These are phyloP conservation scores for Yamadazyma spencermartinsiae DNA, from an alignment of 1,139 yeast species.

Conservation along the genomic window DNA sequence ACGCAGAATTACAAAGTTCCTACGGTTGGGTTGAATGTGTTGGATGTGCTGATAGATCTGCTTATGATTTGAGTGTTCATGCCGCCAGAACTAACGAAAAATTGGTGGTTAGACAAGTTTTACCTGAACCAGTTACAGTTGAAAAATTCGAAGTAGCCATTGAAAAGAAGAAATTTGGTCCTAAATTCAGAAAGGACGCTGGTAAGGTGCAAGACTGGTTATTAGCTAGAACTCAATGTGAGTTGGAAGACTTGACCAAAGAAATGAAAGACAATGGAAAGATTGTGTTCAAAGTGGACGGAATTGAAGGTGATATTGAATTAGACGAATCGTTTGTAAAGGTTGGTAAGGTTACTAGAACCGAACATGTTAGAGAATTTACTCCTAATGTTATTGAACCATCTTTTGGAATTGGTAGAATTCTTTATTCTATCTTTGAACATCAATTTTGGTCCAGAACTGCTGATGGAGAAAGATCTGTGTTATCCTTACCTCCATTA, in stretches of 20 bases:
- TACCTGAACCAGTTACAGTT: constrained; percentile 79
- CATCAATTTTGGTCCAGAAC: constrained; percentile 96
- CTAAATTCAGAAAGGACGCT: constrained; percentile 95
- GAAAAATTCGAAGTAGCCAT: constrained; percentile 82
- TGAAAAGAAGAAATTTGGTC: constrained; percentile 95
- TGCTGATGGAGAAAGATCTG: constrained; percentile 88
- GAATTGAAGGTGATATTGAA: constrained; percentile 62
- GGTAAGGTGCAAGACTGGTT: constrained; percentile 87
- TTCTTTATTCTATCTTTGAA: constrained; percentile 88
- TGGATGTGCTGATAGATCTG: constrained; percentile 99
- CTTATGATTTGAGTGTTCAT: constrained; percentile 95
- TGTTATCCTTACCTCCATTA: constrained; percentile 88
- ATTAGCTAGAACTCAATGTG: constrained; percentile 75
- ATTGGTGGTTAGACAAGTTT: constrained; percentile 87
- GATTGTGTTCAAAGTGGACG: constrained; percentile 62
- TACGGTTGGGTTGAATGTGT: constrained; percentile 99
- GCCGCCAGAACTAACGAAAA: constrained; percentile 93
- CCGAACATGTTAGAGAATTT: constrained; percentile 91
- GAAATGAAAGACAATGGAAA: constrained; percentile 67
- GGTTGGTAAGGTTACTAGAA: constrained; percentile 75
- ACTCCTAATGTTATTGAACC: constrained; percentile 99
- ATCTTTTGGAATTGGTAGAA: constrained; percentile 98
- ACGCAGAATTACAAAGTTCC: constrained; percentile 92
- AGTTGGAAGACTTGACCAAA: constrained; percentile 72
- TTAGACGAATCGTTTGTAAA: constrained; percentile 69